Base-by-base conservation (phyloP, 1,139 yeast genomes). In the Magnusiomyces ingens region DNA sequence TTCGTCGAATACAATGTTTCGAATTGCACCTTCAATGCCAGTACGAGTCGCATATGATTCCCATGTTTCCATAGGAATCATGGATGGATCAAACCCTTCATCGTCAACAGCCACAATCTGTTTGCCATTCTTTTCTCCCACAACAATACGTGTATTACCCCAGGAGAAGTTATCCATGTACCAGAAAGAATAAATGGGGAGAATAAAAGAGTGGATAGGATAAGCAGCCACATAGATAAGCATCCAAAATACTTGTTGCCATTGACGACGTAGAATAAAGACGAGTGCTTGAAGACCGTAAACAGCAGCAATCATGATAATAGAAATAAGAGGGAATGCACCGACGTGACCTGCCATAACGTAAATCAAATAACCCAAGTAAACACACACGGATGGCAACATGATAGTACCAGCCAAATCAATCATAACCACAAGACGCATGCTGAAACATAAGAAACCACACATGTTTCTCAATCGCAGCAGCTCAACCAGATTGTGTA, bases 141-240 rank as follows among this genome's bases (percentile, higher is more conserved):
- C 63, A 15, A 71, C 75, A 21, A 70, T 61, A 56, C 75, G 73
- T 11, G 75, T 72, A 51, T 71, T 71, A 59, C 76, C 76, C 75
- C 76, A 72, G 10, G 68, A 55, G 58, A 70, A 70, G 56, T 70
- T 61, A 52, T 70, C 73, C 66, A 68, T 69, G 51, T 70, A 63
- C 73, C 73, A 70, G 62, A 70, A 70, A 13, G 73, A 67, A 55
- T 69, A 70, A 36, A 70, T 60, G 1, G 73, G 73, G 26, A 70
- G 58, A 15, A 67, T 54, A 53, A 70, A 67, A 10, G 72, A 69
- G 49, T 70, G 72, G 49, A 70, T 57, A 0, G 73, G 73, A 53
- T 68, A 68, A 4, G 71, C 73, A 1, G 67, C 58, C 18, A 70
- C 52, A 53, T 70, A 70, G 32, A 70, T 68, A 17, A 70, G 55